phyloP scores from a whole-genome alignment of 441 rosid species.

The Erodium texanum region DNA sequence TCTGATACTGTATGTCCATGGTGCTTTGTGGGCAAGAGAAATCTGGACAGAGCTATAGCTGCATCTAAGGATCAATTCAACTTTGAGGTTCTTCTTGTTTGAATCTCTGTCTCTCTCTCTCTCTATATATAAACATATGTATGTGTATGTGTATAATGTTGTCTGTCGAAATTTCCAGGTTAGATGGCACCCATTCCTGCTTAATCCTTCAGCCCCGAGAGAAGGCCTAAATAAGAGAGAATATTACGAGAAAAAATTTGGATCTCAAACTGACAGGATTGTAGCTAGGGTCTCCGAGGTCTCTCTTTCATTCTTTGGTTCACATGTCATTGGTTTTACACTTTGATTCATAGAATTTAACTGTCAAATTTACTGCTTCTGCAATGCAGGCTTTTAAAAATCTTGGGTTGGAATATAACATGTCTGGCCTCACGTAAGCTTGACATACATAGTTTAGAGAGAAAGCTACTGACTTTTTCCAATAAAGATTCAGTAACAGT shows the following conservation, averaged over 20 bases:
- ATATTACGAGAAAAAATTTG: conserved; percentile 53
- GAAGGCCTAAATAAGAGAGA: conserved; percentile 68
- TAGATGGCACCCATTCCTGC: conserved; percentile 62
- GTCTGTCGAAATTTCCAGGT: conserved; percentile 29
- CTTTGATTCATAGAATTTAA: background rate
- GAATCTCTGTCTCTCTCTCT: conserved; percentile 3
- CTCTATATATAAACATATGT: too few relatives aligned
- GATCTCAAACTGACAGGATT: conserved; percentile 42
- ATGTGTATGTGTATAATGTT: background rate
- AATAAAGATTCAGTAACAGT: conserved; percentile 10
- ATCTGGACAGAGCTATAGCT: conserved; percentile 75
- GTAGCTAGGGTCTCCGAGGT: conserved; percentile 60
- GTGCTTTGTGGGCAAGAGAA: conserved; percentile 78
- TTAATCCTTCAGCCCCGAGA: conserved; percentile 62
- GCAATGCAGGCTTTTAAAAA: conserved; percentile 42
- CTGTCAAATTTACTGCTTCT: background rate
- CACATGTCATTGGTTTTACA: background rate
- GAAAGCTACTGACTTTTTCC: conserved; percentile 4
- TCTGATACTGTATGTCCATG: conserved; percentile 85
- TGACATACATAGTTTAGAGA: background rate
- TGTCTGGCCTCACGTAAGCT: conserved; percentile 60
- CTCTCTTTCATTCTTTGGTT: conserved; percentile 9
- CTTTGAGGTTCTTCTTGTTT: conserved; percentile 40
- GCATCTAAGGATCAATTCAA: conserved; percentile 48
- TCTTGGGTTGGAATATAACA: conserved; percentile 48